Conservation (phyloP, 176 grass and related monocot species). For the Alopecurus myosuroides region DNA sequence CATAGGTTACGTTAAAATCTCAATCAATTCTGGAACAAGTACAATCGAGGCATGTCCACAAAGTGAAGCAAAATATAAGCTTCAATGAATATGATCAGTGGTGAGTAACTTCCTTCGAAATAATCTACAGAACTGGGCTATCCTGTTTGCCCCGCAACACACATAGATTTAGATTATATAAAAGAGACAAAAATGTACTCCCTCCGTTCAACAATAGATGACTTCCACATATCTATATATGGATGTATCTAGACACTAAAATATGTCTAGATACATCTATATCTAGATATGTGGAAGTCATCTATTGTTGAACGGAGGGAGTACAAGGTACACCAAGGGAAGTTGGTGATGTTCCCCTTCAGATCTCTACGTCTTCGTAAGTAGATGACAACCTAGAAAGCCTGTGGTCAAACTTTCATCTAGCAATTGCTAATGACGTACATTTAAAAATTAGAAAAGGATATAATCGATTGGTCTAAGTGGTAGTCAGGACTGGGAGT, state of each 20-base stretch:
- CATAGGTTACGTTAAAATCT: not conserved
- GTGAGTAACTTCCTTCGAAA: not conserved
- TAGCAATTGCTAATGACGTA: no score
- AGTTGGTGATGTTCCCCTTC: not conserved
- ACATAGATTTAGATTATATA: constrained; percentile 2
- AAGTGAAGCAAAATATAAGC: not conserved
- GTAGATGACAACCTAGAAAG: no score
- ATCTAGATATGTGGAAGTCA: no score
- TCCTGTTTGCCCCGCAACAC: no score
- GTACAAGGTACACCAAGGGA: not conserved
- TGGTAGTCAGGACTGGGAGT: not conserved
- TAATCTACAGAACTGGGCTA: not conserved
- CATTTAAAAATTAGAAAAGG: not conserved
- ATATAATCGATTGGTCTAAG: not conserved
- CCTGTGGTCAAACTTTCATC: no score
- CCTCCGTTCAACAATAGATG: no score
- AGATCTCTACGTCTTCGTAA: not conserved
- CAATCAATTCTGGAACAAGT: not conserved
- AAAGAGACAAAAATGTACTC: not conserved
- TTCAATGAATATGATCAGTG: not conserved
- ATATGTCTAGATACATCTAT: no score
- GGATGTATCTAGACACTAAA: no score
- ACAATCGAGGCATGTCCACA: not conserved
- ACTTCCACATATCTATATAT: no score
- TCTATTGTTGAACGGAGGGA: no score